Evolutionary conservation across 2,329 filamentous ascomycete genomes (phyloP).

Genomic region (Cercospora citrullina): DNA sequence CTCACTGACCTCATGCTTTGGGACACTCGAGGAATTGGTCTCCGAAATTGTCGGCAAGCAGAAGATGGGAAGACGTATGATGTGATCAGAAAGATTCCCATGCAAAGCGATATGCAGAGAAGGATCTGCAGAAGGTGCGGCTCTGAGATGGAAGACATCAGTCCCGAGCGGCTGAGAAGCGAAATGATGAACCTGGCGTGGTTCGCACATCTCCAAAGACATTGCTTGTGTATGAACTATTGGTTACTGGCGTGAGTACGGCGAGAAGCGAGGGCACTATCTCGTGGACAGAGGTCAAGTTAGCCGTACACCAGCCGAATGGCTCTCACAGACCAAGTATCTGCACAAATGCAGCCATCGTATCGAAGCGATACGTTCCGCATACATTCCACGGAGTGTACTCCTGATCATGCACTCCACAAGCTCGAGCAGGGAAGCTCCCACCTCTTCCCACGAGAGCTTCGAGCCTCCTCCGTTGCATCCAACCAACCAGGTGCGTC

Average conservation of each 20-base stretch:
- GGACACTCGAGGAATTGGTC: constrained; percentile 67
- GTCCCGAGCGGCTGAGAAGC: constrained; percentile 25
- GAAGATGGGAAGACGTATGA: constrained; percentile 54
- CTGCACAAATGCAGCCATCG: neutral
- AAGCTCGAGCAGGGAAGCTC: constrained; percentile 37
- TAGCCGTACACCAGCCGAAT: neutral
- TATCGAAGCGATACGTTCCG: neutral
- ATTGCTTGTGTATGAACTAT: constrained; percentile 36
- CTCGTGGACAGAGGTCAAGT: neutral
- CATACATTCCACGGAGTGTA: neutral
- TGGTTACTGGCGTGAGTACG: constrained; percentile 27
- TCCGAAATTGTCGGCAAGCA: constrained; percentile 12
- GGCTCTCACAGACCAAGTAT: neutral
- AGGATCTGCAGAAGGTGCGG: constrained; percentile 49
- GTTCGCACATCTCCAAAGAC: constrained; percentile 35
- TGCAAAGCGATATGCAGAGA: constrained; percentile 24
- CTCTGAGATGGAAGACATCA: constrained; percentile 49
- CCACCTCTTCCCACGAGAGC: constrained; percentile 9
- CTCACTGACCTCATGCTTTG: constrained; percentile 69
- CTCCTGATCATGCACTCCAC: constrained; percentile 36
- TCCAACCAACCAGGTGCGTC: neutral
- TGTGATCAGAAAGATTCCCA: constrained; percentile 53
- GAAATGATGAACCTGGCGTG: constrained; percentile 29
- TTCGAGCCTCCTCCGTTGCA: neutral
- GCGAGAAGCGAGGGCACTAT: neutral